Evolutionary conservation across 1,284 basidiomycete genomes (phyloP), one percentile per base, ranked within the genome.

Genomic region (Vanrija sp.): DNA sequence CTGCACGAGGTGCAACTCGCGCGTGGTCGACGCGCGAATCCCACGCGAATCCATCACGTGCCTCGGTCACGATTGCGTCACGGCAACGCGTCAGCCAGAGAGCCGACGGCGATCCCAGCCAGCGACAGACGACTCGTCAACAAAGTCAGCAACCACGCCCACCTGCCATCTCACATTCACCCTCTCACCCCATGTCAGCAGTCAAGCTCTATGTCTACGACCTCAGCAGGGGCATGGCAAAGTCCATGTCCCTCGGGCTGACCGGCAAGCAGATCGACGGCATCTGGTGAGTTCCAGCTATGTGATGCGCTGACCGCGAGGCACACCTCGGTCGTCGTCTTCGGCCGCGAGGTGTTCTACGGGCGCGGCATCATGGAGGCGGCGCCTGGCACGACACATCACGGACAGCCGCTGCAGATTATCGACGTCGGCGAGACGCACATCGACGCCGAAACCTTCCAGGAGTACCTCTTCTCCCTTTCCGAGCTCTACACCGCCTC

Each of bases 151-250:
- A 10, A 9, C 31, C 37, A 7, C 43, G 27, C 24, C 37, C 37
- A 12, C 31, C 31, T 31, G 12, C 31, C 31, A 31, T 12, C 31
- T 31, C 31, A 31, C 31, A 6, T 3, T 12, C 10, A 6, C 27
- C 24, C 24, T 9, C 9, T 25, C 7, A 6, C 27, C 31, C 24
- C 6, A 18, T 20, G 19, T 39, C 38, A 6, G 19, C 38, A 39
- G 86, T 89, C 23, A 78, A 87, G 65, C 82, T 96, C 37, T 93
- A 92, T 67, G 84, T 95, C 0, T 96, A 96, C 73, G 92, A 96
- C 70, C 84, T 94, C 52, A 91, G 85, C 68, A 84, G 86, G 23
- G 91, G 91, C 42, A 79, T 94, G 64, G 91, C 89, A 3, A 80
- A 81, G 54, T 81, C 84, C 56, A 77, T 94, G 49, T 91, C 88